phyloP scores from a whole-genome alignment of 2,329 filamentous ascomycete species.

The Pleomassaria siparia region DNA sequence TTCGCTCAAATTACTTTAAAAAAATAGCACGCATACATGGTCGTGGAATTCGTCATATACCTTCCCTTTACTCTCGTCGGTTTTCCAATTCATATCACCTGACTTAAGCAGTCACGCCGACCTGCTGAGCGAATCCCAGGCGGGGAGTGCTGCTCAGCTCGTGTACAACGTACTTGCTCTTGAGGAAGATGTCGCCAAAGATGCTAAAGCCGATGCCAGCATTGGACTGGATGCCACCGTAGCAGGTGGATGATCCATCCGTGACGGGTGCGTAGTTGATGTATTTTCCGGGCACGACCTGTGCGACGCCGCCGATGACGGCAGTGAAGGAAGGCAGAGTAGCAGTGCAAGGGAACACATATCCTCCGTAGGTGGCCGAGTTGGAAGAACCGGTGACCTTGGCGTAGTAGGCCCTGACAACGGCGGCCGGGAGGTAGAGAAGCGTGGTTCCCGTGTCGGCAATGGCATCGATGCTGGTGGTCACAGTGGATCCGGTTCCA shows the following conservation, averaged over 20 bases:
- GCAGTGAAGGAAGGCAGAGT: conserved; percentile 57
- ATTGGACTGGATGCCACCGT: conserved; percentile 72
- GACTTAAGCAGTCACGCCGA: conserved; percentile 16
- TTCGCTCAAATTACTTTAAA: no score
- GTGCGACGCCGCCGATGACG: conserved; percentile 52
- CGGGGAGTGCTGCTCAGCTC: conserved; percentile 39
- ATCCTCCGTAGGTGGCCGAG: conserved; percentile 54
- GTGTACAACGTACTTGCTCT: conserved; percentile 72
- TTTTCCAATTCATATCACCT: no score
- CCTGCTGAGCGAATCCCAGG: conserved; percentile 49
- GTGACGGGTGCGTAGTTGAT: conserved; percentile 56
- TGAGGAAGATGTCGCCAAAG: conserved; percentile 77
- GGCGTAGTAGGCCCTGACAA: conserved; percentile 62
- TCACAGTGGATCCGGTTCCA: conserved; percentile 47
- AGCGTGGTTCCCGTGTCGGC: conserved; percentile 73
- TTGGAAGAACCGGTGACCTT: conserved; percentile 56
- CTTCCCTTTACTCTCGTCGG: no score
- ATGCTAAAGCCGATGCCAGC: conserved; percentile 64
- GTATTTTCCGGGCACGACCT: conserved; percentile 55
- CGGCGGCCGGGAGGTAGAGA: conserved; percentile 57
- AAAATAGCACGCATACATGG: no score
- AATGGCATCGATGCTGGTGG: conserved; percentile 55
- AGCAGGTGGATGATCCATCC: conserved; percentile 57
- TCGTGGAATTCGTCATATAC: no score
- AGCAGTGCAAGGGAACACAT: conserved; percentile 55